Conservation (phyloP, 2,329 filamentous ascomycete genomes). For the Colletotrichum sp. region DNA sequence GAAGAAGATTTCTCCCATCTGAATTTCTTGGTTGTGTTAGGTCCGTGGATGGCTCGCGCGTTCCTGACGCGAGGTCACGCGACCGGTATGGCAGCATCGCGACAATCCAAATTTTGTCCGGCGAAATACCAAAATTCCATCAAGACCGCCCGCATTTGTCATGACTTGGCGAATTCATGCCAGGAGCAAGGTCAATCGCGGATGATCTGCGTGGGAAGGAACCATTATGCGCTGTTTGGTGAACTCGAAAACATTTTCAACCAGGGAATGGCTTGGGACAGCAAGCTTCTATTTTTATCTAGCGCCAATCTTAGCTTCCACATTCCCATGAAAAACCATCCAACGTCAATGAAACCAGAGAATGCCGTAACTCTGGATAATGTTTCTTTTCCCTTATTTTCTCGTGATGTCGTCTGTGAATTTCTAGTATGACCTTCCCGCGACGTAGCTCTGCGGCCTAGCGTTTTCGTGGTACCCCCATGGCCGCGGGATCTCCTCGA, state of each 20-base stretch:
- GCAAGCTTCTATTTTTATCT: not conserved
- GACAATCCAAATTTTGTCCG: too few species aligned
- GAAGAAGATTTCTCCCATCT: constrained; percentile 44
- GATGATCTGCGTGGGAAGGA: not conserved
- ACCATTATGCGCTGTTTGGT: not conserved
- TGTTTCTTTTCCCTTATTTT: too few species aligned
- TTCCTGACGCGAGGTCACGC: not conserved
- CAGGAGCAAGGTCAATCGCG: not conserved
- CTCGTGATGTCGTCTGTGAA: not conserved
- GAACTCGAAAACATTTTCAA: not conserved
- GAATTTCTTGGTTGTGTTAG: too few species aligned
- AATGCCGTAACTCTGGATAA: not conserved
- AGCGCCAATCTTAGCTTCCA: not conserved
- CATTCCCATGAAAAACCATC: not conserved
- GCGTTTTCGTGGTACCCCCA: constrained; percentile 2
- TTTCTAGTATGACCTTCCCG: constrained; percentile 9
- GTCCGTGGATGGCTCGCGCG: too few species aligned
- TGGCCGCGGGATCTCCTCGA: not conserved
- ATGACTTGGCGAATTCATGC: not conserved
- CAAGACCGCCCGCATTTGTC: too few species aligned
- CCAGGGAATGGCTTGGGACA: not conserved
- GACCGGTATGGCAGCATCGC: too few species aligned
- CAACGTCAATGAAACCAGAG: not conserved
- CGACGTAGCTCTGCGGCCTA: constrained; percentile 8
- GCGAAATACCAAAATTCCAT: too few species aligned